phyloP scores from a whole-genome alignment of 2,329 filamentous ascomycete genomes.

The Aspergillus sp. region DNA sequence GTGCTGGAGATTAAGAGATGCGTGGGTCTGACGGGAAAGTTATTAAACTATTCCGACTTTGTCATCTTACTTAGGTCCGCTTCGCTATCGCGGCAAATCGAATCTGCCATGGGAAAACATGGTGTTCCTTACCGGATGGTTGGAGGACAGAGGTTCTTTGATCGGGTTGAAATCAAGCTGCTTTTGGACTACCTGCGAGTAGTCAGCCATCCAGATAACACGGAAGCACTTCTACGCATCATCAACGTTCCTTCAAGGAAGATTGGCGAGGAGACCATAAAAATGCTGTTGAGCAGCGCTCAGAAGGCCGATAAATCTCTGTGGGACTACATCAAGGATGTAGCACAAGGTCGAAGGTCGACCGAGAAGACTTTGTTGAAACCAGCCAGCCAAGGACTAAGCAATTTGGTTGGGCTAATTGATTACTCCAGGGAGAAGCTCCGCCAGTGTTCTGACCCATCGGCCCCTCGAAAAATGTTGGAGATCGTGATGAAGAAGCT shows the following conservation, averaged over 20 bases:
- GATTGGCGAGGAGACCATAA: conserved; percentile 77
- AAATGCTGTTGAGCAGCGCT: conserved; percentile 72
- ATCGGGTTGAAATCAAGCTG: conserved; percentile 83
- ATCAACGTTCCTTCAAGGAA: conserved; percentile 82
- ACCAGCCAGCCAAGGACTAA: conserved; percentile 57
- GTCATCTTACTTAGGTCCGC: conserved; percentile 86
- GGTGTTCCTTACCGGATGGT: conserved; percentile 92
- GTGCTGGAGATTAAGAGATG: conserved; percentile 76
- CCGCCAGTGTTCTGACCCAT: conserved; percentile 40
- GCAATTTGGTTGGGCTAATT: conserved; percentile 60
- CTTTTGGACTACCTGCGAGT: conserved; percentile 86
- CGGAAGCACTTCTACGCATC: conserved; percentile 78
- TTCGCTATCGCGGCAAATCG: conserved; percentile 78
- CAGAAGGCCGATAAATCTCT: conserved; percentile 67
- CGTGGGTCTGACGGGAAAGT: conserved; percentile 67
- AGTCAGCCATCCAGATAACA: conserved; percentile 80
- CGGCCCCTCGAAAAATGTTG: conserved; percentile 51
- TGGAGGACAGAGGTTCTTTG: conserved; percentile 86
- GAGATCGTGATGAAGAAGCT: conserved; percentile 64
- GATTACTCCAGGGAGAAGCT: conserved; percentile 58
- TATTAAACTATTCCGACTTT: conserved; percentile 74
- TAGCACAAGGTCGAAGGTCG: conserved; percentile 53
- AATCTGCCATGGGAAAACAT: conserved; percentile 74
- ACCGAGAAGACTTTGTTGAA: conserved; percentile 57
- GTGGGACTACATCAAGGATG: conserved; percentile 70